phyloP scores from a whole-genome alignment of 2,329 filamentous ascomycete genomes.

The Calonectria fujianensis region DNA sequence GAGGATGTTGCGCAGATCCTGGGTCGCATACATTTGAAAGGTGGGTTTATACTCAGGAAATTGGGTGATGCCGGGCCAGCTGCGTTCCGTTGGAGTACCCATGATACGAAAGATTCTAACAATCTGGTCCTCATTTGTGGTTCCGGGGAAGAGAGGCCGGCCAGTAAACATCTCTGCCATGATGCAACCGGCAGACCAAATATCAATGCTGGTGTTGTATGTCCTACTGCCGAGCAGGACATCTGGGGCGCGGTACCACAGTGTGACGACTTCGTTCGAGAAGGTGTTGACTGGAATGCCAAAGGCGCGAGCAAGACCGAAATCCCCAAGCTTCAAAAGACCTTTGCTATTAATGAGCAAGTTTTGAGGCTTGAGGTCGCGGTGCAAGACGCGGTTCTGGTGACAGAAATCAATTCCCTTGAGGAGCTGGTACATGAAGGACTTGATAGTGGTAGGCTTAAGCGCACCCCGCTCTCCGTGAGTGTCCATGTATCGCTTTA shows the following conservation, averaged over 20 bases:
- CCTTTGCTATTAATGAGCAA: constrained; percentile 95
- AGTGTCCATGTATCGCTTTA: constrained; percentile 99
- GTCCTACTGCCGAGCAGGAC: constrained; percentile 95
- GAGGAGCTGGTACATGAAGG: constrained; percentile 98
- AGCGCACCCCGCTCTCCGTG: constrained; percentile 92
- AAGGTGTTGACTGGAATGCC: constrained; percentile 99
- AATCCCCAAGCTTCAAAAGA: constrained; percentile 93
- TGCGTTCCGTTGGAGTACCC: constrained; percentile 96
- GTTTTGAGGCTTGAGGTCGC: constrained; percentile 97
- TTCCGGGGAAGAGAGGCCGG: constrained; percentile 95
- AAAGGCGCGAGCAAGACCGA: constrained; percentile 94
- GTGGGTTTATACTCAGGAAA: constrained; percentile 98
- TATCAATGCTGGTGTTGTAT: constrained; percentile 99
- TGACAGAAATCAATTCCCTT: constrained; percentile 98
- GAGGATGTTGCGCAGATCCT: constrained; percentile 90
- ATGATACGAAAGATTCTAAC: constrained; percentile 98
- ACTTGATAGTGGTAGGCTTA: constrained; percentile 94
- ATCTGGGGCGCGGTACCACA: constrained; percentile 98
- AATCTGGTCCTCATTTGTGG: constrained; percentile 98
- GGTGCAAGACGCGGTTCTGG: constrained; percentile 95
- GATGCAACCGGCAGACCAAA: constrained; percentile 99
- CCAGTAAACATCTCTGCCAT: constrained; percentile 99
- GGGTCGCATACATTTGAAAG: constrained; percentile 95
- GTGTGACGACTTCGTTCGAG: constrained; percentile 96
- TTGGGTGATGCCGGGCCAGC: constrained; percentile 95